Conservation (phyloP, 768 basidiomycete genomes). For the Leucosporidium creatinivorum region DNA sequence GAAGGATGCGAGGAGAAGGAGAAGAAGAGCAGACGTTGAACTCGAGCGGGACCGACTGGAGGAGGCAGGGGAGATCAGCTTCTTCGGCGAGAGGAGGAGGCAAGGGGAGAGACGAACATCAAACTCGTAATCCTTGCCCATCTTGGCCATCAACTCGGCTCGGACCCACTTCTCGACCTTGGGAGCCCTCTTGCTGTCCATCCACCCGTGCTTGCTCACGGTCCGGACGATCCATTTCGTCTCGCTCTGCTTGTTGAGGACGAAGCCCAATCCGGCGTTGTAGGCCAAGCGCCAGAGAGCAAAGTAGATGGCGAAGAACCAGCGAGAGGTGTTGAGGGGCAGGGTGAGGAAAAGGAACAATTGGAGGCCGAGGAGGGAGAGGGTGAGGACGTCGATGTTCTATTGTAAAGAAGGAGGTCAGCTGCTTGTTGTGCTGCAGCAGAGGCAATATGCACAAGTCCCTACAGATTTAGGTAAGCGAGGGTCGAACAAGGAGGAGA, state of each 20-base stretch:
- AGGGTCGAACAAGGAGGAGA: constrained; percentile 78
- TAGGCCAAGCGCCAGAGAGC: constrained; percentile 88
- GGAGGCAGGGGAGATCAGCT: background rate
- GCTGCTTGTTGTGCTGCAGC: constrained; percentile 33
- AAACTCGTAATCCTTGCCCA: constrained; percentile 90
- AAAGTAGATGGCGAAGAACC: constrained; percentile 84
- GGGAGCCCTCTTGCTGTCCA: constrained; percentile 65
- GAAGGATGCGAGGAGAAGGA: background rate
- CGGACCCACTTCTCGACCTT: constrained; percentile 60
- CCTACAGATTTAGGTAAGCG: constrained; percentile 62
- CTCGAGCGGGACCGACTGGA: constrained; percentile 18
- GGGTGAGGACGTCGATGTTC: constrained; percentile 76
- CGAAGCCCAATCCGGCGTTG: constrained; percentile 86
- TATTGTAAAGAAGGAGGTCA: constrained; percentile 13
- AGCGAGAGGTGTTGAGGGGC: constrained; percentile 51
- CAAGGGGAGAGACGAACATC: constrained; percentile 52
- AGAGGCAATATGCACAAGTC: constrained; percentile 35
- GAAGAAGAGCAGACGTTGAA: constrained; percentile 14
- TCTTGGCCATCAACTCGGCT: constrained; percentile 76
- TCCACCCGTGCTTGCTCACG: constrained; percentile 73
- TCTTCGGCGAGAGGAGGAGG: background rate
- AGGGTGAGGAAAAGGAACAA: constrained; percentile 61
- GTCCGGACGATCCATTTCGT: constrained; percentile 84
- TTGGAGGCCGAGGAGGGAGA: constrained; percentile 71
- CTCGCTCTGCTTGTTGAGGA: constrained; percentile 91